These are phyloP conservation scores for Geotrichum bryndzae DNA, from an alignment of 1,139 yeast species.

Conservation along the genomic window DNA sequence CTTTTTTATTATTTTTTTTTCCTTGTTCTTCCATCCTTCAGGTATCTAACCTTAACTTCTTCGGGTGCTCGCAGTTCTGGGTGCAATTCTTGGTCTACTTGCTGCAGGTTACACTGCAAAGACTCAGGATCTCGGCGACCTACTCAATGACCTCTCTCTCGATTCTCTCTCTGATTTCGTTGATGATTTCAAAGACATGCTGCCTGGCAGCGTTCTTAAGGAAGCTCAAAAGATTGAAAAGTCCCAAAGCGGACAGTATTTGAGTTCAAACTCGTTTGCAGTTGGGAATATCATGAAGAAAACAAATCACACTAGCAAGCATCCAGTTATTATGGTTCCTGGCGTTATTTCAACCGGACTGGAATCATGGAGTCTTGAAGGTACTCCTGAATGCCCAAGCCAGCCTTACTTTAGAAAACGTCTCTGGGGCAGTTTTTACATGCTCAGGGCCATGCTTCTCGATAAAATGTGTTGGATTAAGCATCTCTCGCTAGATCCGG, in stretches of 20 bases:
- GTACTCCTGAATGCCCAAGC: slow-evolving; percentile 73
- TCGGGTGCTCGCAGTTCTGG: slow-evolving; percentile 31
- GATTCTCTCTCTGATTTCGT: slow-evolving; percentile 32
- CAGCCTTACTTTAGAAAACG: slow-evolving; percentile 81
- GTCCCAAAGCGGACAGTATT: slow-evolving; percentile 23
- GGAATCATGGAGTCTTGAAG: slow-evolving; percentile 84
- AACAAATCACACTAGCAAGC: slow-evolving; percentile 49
- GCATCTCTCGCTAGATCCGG: slow-evolving; percentile 81
- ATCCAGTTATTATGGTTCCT: slow-evolving; percentile 88
- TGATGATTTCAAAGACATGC: slow-evolving; percentile 34
- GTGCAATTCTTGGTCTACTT: slow-evolving; percentile 64
- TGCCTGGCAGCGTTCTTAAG: slow-evolving; percentile 61
- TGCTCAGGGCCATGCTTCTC: slow-evolving; percentile 85
- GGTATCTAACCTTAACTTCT: neutral
- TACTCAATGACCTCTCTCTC: slow-evolving; percentile 54
- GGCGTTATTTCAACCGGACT: slow-evolving; percentile 94
- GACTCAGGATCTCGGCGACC: slow-evolving; percentile 44
- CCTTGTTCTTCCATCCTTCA: neutral
- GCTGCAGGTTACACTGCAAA: slow-evolving; percentile 58
- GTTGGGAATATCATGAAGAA: slow-evolving; percentile 66
- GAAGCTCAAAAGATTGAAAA: slow-evolving; percentile 53
- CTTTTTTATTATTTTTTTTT: neutral
- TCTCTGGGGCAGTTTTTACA: slow-evolving; percentile 94
- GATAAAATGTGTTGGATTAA: slow-evolving; percentile 92
- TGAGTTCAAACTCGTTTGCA: slow-evolving; percentile 44